phyloP scores from a whole-genome alignment of 2,329 filamentous ascomycete species.

The Aspergillus fructus region DNA sequence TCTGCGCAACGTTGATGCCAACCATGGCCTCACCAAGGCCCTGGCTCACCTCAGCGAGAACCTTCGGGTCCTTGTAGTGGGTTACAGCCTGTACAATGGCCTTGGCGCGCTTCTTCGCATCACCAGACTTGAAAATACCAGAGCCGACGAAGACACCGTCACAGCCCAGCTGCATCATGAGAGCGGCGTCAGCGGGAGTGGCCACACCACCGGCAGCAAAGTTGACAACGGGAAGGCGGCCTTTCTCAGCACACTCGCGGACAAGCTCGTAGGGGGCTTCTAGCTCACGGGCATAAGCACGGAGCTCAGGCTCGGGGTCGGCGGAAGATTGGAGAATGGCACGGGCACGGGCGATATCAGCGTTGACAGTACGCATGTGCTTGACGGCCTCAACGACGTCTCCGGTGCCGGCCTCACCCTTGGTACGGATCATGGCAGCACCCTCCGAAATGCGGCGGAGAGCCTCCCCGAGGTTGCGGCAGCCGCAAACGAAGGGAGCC shows the following conservation, averaged over 20 bases:
- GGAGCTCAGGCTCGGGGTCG: conserved; percentile 67
- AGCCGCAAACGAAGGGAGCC: conserved; percentile 93
- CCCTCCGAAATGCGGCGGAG: conserved; percentile 87
- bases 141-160: conserved; percentile 97
- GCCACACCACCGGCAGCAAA: conserved; percentile 98
- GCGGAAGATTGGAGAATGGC: conserved; percentile 47
- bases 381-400: conserved; percentile 95
- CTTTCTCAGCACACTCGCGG: conserved; percentile 81
- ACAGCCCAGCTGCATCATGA: conserved; percentile 99
- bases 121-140: conserved; percentile 95
- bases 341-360: conserved; percentile 72
- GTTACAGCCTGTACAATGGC: conserved; percentile 95
- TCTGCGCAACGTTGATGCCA: conserved; percentile 79
- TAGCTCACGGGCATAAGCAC: conserved; percentile 77
- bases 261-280: conserved; percentile 76
- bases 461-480: conserved; percentile 90
- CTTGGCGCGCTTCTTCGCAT: conserved; percentile 84
- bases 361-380: conserved; percentile 89
- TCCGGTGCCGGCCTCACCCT: conserved; percentile 95
- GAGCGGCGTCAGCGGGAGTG: conserved; percentile 92
- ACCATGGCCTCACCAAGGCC: conserved; percentile 98
- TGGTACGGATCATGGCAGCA: conserved; percentile 97
- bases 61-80: conserved; percentile 80
- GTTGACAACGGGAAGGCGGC: conserved; percentile 90
- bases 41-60: conserved; percentile 82